Percentiles rank a stretch among this genome's conserved stretches.
Evolutionary conservation across 2,329 filamentous ascomycete species (phyloP).

Genomic region (Moelleriella libera): DNA sequence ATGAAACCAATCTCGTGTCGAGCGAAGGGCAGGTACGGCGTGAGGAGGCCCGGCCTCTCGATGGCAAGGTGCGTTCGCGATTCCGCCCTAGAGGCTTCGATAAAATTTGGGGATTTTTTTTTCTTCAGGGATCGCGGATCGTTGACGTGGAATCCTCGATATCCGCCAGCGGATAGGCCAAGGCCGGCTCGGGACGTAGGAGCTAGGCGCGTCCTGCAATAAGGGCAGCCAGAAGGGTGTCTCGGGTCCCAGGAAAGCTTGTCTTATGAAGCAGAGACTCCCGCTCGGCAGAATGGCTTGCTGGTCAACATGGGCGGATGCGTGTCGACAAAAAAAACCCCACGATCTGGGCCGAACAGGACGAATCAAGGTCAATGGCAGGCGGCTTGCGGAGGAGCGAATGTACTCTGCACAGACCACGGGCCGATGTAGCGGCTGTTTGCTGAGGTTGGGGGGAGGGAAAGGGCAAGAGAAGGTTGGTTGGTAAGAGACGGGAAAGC

Average conservation of each 20-base stretch:
- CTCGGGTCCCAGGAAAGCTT: not conserved
- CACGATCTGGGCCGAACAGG: not conserved
- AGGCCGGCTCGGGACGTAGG: not conserved
- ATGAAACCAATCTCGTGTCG: not conserved
- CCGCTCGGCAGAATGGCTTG: not conserved
- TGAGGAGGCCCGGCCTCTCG: not conserved
- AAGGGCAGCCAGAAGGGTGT: not conserved
- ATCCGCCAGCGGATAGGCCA: constrained; percentile 2
- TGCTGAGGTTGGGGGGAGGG: not conserved
- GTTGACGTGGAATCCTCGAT: not conserved
- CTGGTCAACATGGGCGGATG: not conserved
- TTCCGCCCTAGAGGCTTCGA: not conserved
- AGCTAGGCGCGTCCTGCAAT: not conserved
- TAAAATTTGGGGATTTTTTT: not conserved
- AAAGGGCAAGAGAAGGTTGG: not conserved
- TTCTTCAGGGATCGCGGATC: no score
- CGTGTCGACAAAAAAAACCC: not conserved
- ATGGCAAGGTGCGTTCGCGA: not conserved
- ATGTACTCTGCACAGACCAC: not conserved
- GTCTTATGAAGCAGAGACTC: not conserved
- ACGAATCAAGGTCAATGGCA: no score
- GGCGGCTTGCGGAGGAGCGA: not conserved
- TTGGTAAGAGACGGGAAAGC: not conserved
- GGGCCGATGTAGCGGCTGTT: not conserved
- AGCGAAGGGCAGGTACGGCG: not conserved